phyloP scores from a whole-genome alignment of 176 grass and related monocot genomes.

The Cymbopogon citratus region DNA sequence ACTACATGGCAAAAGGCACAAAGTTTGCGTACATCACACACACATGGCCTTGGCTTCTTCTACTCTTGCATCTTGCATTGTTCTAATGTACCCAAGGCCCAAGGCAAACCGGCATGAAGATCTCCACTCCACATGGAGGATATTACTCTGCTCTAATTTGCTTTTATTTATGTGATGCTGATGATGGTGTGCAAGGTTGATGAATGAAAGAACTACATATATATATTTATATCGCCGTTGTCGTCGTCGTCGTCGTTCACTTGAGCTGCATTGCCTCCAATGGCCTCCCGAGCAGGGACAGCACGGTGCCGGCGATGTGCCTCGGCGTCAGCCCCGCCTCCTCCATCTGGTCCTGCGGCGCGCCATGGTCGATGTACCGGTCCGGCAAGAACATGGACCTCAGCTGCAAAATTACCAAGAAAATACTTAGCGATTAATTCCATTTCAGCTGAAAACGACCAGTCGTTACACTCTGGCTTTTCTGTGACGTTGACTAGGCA shows the following conservation, averaged over 20 bases:
- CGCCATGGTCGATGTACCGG: conserved; percentile 87
- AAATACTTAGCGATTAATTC: too few species aligned
- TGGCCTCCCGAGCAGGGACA: conserved; percentile 69
- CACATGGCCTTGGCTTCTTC: neutral
- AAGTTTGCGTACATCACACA: neutral
- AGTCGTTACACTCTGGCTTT: too few species aligned
- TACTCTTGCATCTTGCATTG: neutral
- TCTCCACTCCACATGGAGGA: neutral
- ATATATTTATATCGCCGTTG: too few species aligned
- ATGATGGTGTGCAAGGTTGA: neutral
- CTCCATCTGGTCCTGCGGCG: conserved; percentile 72
- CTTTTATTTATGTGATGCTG: neutral
- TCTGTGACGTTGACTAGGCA: neutral
- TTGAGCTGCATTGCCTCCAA: conserved; percentile 67
- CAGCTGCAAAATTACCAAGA: conserved; percentile 43
- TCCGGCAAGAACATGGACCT: conserved; percentile 90
- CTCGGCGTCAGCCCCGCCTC: conserved; percentile 71
- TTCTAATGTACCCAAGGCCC: too few species aligned
- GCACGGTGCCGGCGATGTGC: conserved; percentile 73
- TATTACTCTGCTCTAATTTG: neutral
- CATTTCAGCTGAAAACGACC: too few species aligned
- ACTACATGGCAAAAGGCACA: neutral
- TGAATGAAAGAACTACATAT: too few species aligned
- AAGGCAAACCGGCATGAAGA: neutral
- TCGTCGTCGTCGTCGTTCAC: neutral